phyloP scores from a whole-genome alignment of 2,329 filamentous ascomycete genomes.

The Hypoxylon rubiginosum region DNA sequence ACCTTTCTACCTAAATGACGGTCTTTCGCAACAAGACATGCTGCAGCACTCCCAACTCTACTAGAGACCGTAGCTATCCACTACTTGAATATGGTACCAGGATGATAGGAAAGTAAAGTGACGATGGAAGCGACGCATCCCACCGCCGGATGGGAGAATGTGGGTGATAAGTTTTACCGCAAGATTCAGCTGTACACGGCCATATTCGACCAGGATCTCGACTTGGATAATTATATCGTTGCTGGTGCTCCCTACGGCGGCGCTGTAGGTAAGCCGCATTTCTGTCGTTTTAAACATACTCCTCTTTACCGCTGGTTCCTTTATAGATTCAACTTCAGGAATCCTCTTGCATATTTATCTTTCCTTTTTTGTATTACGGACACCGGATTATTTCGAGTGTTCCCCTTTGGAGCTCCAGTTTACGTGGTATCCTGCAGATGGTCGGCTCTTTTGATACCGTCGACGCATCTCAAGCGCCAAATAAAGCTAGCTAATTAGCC shows the following conservation, averaged over 20 bases:
- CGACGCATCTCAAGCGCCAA: not conserved
- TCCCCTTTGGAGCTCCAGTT: slow-evolving; percentile 2
- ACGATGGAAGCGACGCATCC: slow-evolving; percentile 73
- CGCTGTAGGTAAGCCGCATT: slow-evolving; percentile 79
- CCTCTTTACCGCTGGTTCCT: not conserved
- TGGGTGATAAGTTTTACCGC: slow-evolving; percentile 95
- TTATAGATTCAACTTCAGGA: not conserved
- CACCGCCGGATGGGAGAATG: slow-evolving; percentile 92
- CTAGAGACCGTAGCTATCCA: slow-evolving; percentile 4
- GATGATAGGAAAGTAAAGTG: slow-evolving; percentile 50
- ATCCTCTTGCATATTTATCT: slow-evolving; percentile 9
- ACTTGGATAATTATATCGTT: slow-evolving; percentile 94
- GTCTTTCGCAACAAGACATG: not conserved
- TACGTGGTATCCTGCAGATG: slow-evolving; percentile 6
- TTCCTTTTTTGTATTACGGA: not conserved
- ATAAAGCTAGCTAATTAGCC: not conserved
- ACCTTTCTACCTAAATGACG: not conserved
- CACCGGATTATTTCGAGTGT: not conserved
- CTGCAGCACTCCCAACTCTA: not conserved
- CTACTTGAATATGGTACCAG: slow-evolving; percentile 20
- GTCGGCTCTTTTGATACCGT: not conserved
- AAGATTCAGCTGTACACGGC: slow-evolving; percentile 94
- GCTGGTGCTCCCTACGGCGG: slow-evolving; percentile 93
- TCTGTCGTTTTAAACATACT: slow-evolving; percentile 13
- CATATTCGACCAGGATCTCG: slow-evolving; percentile 91